Evolutionary conservation across 1,139 yeast genomes (phyloP), one percentile per base, ranked within the genome.

Genomic region (Hansenula sp.): DNA sequence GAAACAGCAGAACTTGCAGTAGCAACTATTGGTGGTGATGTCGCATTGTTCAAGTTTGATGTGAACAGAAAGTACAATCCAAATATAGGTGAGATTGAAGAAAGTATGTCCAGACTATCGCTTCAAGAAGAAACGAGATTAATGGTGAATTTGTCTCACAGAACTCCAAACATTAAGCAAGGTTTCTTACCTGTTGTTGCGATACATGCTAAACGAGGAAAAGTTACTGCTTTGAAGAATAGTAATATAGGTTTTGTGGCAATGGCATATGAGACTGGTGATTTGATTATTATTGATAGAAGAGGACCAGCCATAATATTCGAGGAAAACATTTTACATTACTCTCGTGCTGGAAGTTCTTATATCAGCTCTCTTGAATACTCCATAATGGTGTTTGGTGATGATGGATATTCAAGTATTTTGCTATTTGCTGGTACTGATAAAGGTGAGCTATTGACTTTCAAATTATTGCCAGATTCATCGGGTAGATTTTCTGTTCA

Each of bases 191-290:
- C 97, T 0, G 66, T 69, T 20, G 71, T 76, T 34, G 69, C 75
- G n/a, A 55, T 85, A 2, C 71, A 71, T 40, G 65, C 73, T 1
- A 53, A 60, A n/a, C 66, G 68, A 7, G 75, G 72, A 0, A 46
- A 47, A 26, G 79, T 85, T 4, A 69, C 90, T 0, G 75, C 86
- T 2, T 52, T 90, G 37, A 72, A 73, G 41, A 75, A 85, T 60
- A 81, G 90, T 47, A 76, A 84, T 47, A 70, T 88, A 38, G 97
- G 97, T 0, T 89, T 92, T 65, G 87, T 85, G 6, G 95, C 89
- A 1, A 68, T 87, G 37, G 96, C 86, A 0, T 89, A 86, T 59
- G 74, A 74, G 37, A 76, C 82, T 13, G 98, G 98, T 20, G 72
- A 79, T 32, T 52, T 92, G 26, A 64, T 83, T 4, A 82, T 92